Base-by-base conservation (phyloP, 1,284 basidiomycete species). In the Cystobasidiaceae sp. region DNA sequence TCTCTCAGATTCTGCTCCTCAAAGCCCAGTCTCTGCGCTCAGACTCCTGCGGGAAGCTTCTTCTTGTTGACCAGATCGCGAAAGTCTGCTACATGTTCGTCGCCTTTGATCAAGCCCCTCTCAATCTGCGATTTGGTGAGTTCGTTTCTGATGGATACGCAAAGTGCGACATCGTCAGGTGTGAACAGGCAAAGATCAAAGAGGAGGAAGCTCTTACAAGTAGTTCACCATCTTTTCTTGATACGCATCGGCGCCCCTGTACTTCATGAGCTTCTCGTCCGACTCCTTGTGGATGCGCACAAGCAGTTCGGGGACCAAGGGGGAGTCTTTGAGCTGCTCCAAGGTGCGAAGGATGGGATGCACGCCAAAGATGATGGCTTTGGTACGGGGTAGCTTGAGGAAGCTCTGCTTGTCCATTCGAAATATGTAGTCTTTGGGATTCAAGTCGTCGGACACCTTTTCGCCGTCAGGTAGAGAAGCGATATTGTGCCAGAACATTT, bases 361-460 rank as follows among this genome's bases (percentile, higher is more conserved):
- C 0, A 80, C 78, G 43, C 79, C 79, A 61, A 80, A 80, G 23
- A 78, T 76, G 60, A 80, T 78, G 6, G 72, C 77, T 37, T 73
- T 73, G 1, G 76, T 74, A 25, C 74, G 70, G 1, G 79, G 79
- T 3, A 80, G 75, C 72, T 80, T 80, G 70, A 78, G 75, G 71
- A 80, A 80, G 4, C 79, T 79, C 72, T 80, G 74, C 62, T 73
- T 69, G 64, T 72, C 72, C 32, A 71, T 68, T 23, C 72, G 68
- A 45, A 74, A 68, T 23, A 73, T 43, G 43, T 70, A 67, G 34
- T 73, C 64, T 39, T 62, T 64, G 17, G 72, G 75, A 62, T 72
- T 76, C 7, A 78, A 69, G 57, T 77, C 76, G 50, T 75, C 74
- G 11, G 75, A 72, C 23, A 60, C 43, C 50, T 75, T 74, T 23